Conservation (phyloP, 768 basidiomycete genomes). For the Agrocybe chaxingu region DNA sequence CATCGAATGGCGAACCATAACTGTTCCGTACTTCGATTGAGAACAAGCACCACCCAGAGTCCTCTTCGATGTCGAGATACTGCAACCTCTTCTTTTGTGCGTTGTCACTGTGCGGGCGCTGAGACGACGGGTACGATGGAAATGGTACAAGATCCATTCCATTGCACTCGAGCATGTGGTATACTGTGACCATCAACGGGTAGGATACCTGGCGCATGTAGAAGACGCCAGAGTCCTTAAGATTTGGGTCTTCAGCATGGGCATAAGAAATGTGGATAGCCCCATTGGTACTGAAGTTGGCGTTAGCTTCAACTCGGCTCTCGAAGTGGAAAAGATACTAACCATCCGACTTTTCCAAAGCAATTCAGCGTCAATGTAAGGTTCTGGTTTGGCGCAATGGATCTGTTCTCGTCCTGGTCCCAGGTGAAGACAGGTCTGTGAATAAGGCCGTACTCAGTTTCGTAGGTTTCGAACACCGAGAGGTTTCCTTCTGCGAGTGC, state of each 20-base stretch:
- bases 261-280: slow-evolving; percentile 84
- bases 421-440: slow-evolving; percentile 81
- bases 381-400: slow-evolving; percentile 69
- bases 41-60: slow-evolving; percentile 80
- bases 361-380: slow-evolving; percentile 67
- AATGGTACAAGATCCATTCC: slow-evolving; percentile 80
- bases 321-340: slow-evolving; percentile 25
- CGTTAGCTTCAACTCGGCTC: background rate
- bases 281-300: slow-evolving; percentile 62
- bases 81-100: slow-evolving; percentile 20
- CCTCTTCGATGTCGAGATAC: slow-evolving; percentile 41
- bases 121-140: slow-evolving; percentile 30
- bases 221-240: slow-evolving; percentile 51
- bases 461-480: slow-evolving; percentile 83
- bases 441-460: slow-evolving; percentile 80
- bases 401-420: slow-evolving; percentile 47
- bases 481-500: slow-evolving; percentile 78
- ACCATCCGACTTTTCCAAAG: slow-evolving; percentile 93
- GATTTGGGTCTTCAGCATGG: slow-evolving; percentile 47
- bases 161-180: slow-evolving; percentile 89
- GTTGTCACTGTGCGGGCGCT: slow-evolving; percentile 17
- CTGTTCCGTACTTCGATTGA: slow-evolving; percentile 89
- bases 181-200: slow-evolving; percentile 90
- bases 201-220: slow-evolving; percentile 85
- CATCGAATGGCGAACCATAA: slow-evolving; percentile 89